Conservation (phyloP, 306 rosid genomes). For the Vigna mungo region DNA sequence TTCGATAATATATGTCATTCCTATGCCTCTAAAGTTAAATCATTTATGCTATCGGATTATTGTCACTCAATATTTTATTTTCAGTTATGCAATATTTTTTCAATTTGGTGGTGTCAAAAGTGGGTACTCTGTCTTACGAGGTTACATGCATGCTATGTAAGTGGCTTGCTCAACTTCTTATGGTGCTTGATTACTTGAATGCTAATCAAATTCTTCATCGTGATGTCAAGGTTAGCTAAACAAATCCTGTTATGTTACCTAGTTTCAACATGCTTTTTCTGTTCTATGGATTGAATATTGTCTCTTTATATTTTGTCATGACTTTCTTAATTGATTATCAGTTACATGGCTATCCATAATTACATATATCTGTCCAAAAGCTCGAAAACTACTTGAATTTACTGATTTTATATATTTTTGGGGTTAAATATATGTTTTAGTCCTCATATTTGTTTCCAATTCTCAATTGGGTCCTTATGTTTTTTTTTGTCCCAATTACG, state of each 20-base stretch:
- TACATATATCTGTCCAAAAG: constrained; percentile 9
- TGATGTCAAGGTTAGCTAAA: too few species aligned
- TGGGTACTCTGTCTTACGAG: too few species aligned
- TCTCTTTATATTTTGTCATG: neutral
- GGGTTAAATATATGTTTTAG: neutral
- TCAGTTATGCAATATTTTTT: constrained; percentile 75
- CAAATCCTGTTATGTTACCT: too few species aligned
- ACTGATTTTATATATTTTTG: constrained; percentile 33
- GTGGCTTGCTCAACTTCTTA: too few species aligned
- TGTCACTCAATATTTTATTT: neutral
- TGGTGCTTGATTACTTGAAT: too few species aligned
- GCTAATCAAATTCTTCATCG: too few species aligned
- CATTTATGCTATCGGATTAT: constrained; percentile 27
- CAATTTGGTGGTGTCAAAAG: constrained; percentile 11
- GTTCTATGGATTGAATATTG: too few species aligned
- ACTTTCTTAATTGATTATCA: neutral
- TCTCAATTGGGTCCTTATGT: too few species aligned
- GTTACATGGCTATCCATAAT: neutral
- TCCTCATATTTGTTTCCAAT: too few species aligned
- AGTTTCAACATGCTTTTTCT: too few species aligned
- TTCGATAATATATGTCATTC: constrained; percentile 21
- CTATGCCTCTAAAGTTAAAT: constrained; percentile 37
- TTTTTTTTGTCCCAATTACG: too few species aligned
- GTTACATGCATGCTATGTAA: too few species aligned
- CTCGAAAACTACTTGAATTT: constrained; percentile 19